These are phyloP conservation scores for Coelastrella sp. DNA, from an alignment of 139 green algal species.

Conservation along the genomic window DNA sequence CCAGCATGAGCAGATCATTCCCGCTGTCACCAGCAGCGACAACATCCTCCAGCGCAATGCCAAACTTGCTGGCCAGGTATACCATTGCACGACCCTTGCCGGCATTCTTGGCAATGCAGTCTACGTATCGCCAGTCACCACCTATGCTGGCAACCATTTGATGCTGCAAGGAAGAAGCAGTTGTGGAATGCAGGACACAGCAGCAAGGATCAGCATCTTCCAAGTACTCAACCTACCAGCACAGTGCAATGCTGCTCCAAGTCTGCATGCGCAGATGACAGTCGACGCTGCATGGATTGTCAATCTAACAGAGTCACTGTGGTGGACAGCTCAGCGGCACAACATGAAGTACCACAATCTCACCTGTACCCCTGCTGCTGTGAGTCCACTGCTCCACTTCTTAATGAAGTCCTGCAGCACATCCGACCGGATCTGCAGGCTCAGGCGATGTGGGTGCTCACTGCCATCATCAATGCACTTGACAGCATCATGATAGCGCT, in stretches of 20 bases:
- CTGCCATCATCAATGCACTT: conserved; percentile 75
- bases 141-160: conserved; percentile 34
- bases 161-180: conserved; percentile 15
- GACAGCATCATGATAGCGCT: conserved; percentile 6
- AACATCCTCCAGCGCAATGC: conserved; percentile 32
- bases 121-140: conserved; percentile 81
- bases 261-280: no score
- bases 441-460: conserved; percentile 90
- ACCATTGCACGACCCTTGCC: conserved; percentile 84
- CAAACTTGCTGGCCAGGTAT: conserved; percentile 75
- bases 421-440: conserved; percentile 41
- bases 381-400: conserved; percentile 7
- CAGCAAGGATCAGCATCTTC: no score
- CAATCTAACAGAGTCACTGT: no score
- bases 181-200: neutral
- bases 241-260: neutral
- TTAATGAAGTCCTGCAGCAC: neutral
- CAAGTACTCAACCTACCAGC: neutral
- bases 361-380: conserved; percentile 45
- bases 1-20: conserved; percentile 45
- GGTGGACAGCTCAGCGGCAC: no score
- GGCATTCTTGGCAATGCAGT: conserved; percentile 70
- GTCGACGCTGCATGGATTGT: no score
- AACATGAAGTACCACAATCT: neutral
- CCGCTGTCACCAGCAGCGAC: conserved; percentile 42